Base-by-base conservation (phyloP, 805 yeast species). In the Sporopachydermia lactativora region DNA sequence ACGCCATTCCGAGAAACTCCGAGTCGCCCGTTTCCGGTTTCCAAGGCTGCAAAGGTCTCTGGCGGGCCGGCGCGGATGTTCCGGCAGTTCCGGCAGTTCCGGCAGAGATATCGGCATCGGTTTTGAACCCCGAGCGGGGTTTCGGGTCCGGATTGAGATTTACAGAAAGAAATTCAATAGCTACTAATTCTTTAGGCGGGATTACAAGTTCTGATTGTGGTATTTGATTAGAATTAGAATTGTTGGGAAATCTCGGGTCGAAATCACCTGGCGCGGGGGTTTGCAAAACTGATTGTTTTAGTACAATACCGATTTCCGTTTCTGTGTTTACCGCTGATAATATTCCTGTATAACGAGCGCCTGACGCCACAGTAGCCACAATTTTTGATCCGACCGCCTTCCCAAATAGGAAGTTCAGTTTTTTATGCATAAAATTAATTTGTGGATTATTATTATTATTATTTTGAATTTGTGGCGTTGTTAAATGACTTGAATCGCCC, bases 21-120 rank as follows among this genome's bases (percentile, higher is more conserved):
- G 39, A 36, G n/a, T 53, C 54, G 8, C 49, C 54, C 15, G 54
- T 72, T 40, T 81, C 94, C 3, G 95, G 94, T 15, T 73, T 73
- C 98, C 98, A 89, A 51, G 66, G 70, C 59, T 81, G 75, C 41
- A 92, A 70, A 51, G 79, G 86, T 44, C 95, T 73, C 58, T 82
- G 92, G 45, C 13, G n/a, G 8, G n/a, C 31, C n/a, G 31, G 31
- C n/a, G 8, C n/a, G n/a, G n/a, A n/a, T n/a, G n/a, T n/a, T 8
- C 31, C 31, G n/a, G 60, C 67, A 24, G 65, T 47, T 15, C 55
- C 59, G 11, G 52, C 51, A 4, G 50, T 48, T n/a, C 60, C 47
- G 4, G 75, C 71, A 3, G 89, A 75, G 41, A 92, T 89, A 54
- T 83, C 97, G 2, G 77, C 61, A 58, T 89, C 98, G 1, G 96